Evolutionary conservation across 2,329 filamentous ascomycete species (phyloP).

Genomic region (Aspergillus fumigatiaffinis): DNA sequence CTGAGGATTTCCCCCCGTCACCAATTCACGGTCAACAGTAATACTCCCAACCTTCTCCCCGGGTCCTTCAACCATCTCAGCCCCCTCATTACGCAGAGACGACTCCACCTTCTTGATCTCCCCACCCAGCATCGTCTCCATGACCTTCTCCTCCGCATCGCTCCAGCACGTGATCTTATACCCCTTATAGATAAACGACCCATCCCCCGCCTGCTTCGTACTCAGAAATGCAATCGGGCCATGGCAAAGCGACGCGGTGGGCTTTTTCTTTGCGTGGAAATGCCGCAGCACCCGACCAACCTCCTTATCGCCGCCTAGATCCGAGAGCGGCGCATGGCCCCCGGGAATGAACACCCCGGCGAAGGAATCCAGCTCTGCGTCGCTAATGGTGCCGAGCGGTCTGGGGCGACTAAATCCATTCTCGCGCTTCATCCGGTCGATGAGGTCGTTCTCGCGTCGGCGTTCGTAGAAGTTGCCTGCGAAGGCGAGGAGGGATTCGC

Average conservation of each 20-base stretch:
- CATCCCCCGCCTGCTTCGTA: slow-evolving; percentile 34
- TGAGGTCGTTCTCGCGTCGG: slow-evolving; percentile 36
- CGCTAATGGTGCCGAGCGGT: slow-evolving; percentile 37
- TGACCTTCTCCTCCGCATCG: slow-evolving; percentile 44
- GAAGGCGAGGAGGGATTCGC: slow-evolving; percentile 40
- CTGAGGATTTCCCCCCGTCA: slow-evolving; percentile 32
- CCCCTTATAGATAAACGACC: slow-evolving; percentile 43
- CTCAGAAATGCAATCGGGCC: slow-evolving; percentile 45
- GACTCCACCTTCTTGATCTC: slow-evolving; percentile 44
- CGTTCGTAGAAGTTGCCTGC: slow-evolving; percentile 47
- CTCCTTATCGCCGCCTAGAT: slow-evolving; percentile 41
- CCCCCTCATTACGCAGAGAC: slow-evolving; percentile 37
- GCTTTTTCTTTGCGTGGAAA: slow-evolving; percentile 41
- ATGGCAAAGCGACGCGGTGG: slow-evolving; percentile 46
- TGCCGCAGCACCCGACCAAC: slow-evolving; percentile 41
- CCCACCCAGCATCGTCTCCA: slow-evolving; percentile 43
- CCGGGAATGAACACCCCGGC: slow-evolving; percentile 45
- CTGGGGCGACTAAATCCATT: slow-evolving; percentile 41
- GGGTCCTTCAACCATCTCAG: slow-evolving; percentile 42
- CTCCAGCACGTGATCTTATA: slow-evolving; percentile 46
- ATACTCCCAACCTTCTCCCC: slow-evolving; percentile 40
- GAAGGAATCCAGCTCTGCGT: slow-evolving; percentile 38
- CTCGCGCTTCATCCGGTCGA: slow-evolving; percentile 44
- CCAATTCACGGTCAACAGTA: slow-evolving; percentile 41
- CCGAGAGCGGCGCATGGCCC: slow-evolving; percentile 43